Percentiles rank a stretch among this genome's conserved stretches.
These are phyloP conservation scores for Abrus pulchellus DNA, from an alignment of 306 rosid species.

Conservation along the genomic window DNA sequence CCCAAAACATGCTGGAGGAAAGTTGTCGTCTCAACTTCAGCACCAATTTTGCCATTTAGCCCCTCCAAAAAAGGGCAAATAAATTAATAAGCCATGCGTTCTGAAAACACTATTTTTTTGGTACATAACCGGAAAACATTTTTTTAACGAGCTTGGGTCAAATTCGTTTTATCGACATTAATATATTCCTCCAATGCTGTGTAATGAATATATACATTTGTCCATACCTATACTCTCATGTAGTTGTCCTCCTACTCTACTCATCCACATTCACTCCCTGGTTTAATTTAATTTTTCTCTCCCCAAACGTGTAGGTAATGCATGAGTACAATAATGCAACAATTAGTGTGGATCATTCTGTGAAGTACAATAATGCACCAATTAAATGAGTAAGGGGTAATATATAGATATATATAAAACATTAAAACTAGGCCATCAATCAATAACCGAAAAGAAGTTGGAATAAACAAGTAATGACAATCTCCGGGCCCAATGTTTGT, in stretches of 20 bases:
- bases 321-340: constrained; percentile 37
- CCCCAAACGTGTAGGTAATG: constrained; percentile 30
- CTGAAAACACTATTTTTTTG: not conserved
- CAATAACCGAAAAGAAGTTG: not conserved
- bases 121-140: not conserved
- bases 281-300: not conserved
- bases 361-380: constrained; percentile 41
- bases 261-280: not conserved
- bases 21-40: not conserved
- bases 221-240: constrained; percentile 18
- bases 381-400: constrained; percentile 19
- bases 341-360: constrained; percentile 27
- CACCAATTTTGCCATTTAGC: not conserved
- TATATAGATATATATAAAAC: no score
- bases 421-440: not conserved
- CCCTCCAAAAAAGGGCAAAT: not conserved
- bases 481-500: constrained; percentile 41
- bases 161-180: not conserved
- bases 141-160: not conserved
- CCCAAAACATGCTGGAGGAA: not conserved
- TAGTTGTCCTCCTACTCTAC: constrained; percentile 14
- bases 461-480: constrained; percentile 39
- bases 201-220: constrained; percentile 15
- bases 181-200: not conserved
- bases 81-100: not conserved